These are phyloP conservation scores for Magnaporthiopsis poae DNA, from an alignment of 2,329 filamentous ascomycete genomes.

Conservation along the genomic window DNA sequence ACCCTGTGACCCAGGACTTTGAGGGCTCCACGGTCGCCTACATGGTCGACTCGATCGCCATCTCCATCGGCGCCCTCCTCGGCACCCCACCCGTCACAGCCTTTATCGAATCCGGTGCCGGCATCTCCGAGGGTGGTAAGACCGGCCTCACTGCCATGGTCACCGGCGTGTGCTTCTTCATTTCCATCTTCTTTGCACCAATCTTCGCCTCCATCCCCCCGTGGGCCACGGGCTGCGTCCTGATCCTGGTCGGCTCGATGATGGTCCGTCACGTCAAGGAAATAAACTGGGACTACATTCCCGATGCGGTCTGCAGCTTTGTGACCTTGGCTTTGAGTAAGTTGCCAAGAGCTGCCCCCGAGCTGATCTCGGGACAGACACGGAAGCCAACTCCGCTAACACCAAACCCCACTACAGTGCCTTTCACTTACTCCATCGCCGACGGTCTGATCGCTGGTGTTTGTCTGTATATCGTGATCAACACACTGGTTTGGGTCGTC, in stretches of 20 bases:
- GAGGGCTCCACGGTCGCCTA: conserved; percentile 78
- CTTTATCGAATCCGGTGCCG: conserved; percentile 81
- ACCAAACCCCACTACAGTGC: conserved; percentile 36
- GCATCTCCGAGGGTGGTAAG: conserved; percentile 77
- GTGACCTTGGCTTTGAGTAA: conserved; percentile 58
- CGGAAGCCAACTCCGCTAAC: too few relatives aligned
- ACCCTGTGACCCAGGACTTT: conserved; percentile 76
- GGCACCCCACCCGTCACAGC: conserved; percentile 75
- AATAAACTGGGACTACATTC: conserved; percentile 82
- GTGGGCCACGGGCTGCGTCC: conserved; percentile 82
- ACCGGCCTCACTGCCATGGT: conserved; percentile 75
- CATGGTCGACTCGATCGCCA: conserved; percentile 67
- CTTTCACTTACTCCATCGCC: conserved; percentile 81
- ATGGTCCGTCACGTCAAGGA: conserved; percentile 71
- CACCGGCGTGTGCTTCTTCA: conserved; percentile 74
- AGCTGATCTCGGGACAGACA: too few relatives aligned
- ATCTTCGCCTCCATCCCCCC: conserved; percentile 84
- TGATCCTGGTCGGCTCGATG: conserved; percentile 78
- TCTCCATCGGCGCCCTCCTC: conserved; percentile 70
- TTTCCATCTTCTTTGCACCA: conserved; percentile 79
- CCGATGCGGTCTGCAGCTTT: conserved; percentile 76
- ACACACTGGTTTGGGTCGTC: conserved; percentile 59
- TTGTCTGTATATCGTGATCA: conserved; percentile 65
- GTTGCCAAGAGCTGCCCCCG: too few relatives aligned
- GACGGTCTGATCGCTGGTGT: conserved; percentile 78